Percentiles rank a stretch among this genome's conserved stretches.
These are phyloP conservation scores for Rhazya stricta DNA, from an alignment of 257 asterid genomes.

Conservation along the genomic window DNA sequence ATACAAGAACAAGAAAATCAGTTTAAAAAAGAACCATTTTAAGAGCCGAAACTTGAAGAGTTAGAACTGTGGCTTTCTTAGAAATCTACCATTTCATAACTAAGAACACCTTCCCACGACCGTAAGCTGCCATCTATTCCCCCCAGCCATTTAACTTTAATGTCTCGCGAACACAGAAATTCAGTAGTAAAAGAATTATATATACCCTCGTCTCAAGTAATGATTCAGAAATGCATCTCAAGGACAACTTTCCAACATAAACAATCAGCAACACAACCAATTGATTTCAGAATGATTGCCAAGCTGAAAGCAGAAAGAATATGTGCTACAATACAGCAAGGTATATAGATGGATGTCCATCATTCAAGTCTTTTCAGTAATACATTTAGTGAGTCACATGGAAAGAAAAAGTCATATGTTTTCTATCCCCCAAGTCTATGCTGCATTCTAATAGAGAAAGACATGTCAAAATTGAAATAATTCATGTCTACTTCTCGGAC, in stretches of 20 bases:
- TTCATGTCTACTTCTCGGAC: not conserved
- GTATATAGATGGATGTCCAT: not conserved
- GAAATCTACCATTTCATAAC: too few relatives aligned
- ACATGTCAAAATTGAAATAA: not conserved
- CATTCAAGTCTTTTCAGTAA: not conserved
- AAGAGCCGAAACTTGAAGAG: too few relatives aligned
- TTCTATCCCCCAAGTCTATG: constrained; percentile 1
- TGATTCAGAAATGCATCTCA: too few relatives aligned
- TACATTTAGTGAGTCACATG: not conserved
- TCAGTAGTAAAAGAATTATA: too few relatives aligned
- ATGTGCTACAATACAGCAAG: not conserved
- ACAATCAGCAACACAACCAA: not conserved
- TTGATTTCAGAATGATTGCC: not conserved
- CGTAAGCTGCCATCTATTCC: too few relatives aligned
- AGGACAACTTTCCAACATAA: too few relatives aligned
- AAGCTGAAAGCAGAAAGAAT: not conserved
- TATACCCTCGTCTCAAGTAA: too few relatives aligned
- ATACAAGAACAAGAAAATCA: too few relatives aligned
- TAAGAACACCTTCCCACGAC: not conserved
- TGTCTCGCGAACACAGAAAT: too few relatives aligned
- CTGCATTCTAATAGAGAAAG: not conserved
- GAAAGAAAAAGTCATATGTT: not conserved
- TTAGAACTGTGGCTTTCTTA: too few relatives aligned
- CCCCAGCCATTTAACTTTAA: too few relatives aligned
- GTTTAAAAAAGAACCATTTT: too few relatives aligned